Base-by-base conservation (phyloP, 345 rosid species). In the Rhizophora mangle region DNA sequence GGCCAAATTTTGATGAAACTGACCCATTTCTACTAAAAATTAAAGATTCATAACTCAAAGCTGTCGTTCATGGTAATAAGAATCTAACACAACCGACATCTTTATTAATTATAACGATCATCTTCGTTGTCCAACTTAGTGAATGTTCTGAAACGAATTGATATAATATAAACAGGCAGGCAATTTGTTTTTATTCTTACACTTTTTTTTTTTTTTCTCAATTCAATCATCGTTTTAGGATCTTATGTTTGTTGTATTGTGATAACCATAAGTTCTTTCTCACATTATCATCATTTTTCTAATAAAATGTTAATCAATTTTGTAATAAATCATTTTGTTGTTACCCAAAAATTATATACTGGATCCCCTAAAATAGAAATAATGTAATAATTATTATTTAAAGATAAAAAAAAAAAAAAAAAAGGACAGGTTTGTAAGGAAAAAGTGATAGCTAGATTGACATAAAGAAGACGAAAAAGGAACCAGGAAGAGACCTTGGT, bases 401-500 rank as follows among this genome's bases (percentile, higher is more conserved):
- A 19, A 43, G 3, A 15, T 52, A 26, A 27, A 27, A 56, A 5
- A 24, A 27, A 5, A 20, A 7, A 47, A 34, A 34, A 34, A 46
- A 18, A n/a, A 21, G 56, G 55, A 58, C 11, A 19, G 3, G 52
- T 30, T 13, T 54, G 53, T 52, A 43, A 30, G 15, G 36, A 62
- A 30, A 61, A 36, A 53, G 32, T 21, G 19, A 4, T 37, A 64
- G 22, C 10, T 22, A 10, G 60, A 31, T 47, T 65, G 58, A 72
- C 46, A 72, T 56, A 67, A 56, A 70, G 60, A 67, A 13, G 32
- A 0, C 30, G 27, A 15, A 21, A 21, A 34, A 68, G 78, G 68
- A 75, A 66, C 62, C 60, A 19, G 49, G 82, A 82, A 72, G 84
- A 78, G 86, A 82, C 83, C 66, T 78, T 76, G 78, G 84, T 87